Conservation (phyloP, 768 basidiomycete species). For the Agaricus sinodeliciosus region DNA sequence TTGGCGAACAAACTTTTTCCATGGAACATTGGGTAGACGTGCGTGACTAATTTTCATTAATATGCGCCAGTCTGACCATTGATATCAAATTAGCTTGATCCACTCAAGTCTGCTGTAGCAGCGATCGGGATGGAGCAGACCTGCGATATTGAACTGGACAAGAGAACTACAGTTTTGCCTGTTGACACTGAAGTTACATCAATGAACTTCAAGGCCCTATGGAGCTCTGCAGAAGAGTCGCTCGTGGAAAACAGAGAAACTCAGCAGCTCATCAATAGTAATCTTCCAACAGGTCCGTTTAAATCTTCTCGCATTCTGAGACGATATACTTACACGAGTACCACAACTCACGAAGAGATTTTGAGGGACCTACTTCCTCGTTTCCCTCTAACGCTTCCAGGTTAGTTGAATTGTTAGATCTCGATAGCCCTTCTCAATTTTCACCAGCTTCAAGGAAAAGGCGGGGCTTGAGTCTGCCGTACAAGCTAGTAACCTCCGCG, state of each 20-base stretch:
- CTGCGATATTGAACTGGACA: slow-evolving; percentile 47
- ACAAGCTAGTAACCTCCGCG: slow-evolving; percentile 28
- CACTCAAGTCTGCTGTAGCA: slow-evolving; percentile 24
- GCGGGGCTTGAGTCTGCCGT: slow-evolving; percentile 27
- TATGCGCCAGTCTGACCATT: background rate
- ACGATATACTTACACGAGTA: background rate
- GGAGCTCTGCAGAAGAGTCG: slow-evolving; percentile 22
- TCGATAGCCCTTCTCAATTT: background rate
- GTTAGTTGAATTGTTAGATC: slow-evolving; percentile 14
- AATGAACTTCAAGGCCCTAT: slow-evolving; percentile 28
- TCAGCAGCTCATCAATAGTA: background rate
- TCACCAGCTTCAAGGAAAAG: slow-evolving; percentile 19
- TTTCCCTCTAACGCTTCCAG: slow-evolving; percentile 39
- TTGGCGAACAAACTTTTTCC: slow-evolving; percentile 18
- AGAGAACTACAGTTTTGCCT: slow-evolving; percentile 34
- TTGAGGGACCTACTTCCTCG: slow-evolving; percentile 25
- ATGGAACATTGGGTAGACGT: slow-evolving; percentile 56
- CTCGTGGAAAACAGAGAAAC: background rate
- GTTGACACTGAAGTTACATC: slow-evolving; percentile 23
- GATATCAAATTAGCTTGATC: slow-evolving; percentile 32
- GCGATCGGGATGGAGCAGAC: slow-evolving; percentile 43
- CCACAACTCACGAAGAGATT: slow-evolving; percentile 20
- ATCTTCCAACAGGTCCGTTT: background rate
- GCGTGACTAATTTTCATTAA: slow-evolving; percentile 10
- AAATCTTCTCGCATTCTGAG: background rate